Percentiles rank a stretch among this genome's conserved stretches.
Evolutionary conservation across 108 stramenopile genomes (phyloP).

Genomic region (Hondaea fermentalgiana): DNA sequence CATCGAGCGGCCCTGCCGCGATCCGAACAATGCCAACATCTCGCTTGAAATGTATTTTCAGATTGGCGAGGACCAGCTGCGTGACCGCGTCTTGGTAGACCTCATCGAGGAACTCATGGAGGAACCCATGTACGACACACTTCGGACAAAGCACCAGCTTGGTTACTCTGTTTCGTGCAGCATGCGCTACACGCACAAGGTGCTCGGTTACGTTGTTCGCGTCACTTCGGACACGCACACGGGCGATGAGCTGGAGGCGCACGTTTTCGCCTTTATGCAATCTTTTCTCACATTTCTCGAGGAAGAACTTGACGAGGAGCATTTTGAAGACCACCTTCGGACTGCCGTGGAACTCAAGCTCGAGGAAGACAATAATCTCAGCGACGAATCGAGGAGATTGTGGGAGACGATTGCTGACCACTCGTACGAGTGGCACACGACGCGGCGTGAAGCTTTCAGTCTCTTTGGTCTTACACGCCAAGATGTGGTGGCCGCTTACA

Average conservation of each 20-base stretch:
- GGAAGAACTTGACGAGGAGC: background rate
- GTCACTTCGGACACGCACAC: conserved; percentile 30
- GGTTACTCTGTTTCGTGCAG: conserved; percentile 71
- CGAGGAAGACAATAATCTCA: background rate
- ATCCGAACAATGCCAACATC: background rate
- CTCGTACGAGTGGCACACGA: background rate
- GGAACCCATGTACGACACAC: conserved; percentile 71
- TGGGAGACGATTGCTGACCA: background rate
- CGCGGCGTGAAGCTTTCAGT: background rate
- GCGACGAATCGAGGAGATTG: background rate
- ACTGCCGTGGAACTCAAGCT: background rate
- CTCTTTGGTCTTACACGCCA: background rate
- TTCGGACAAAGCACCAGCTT: conserved; percentile 77
- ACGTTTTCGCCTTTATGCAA: background rate
- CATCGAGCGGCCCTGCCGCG: background rate
- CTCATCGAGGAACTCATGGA: conserved; percentile 59
- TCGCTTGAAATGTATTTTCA: conserved; percentile 14
- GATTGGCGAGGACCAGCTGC: conserved; percentile 18
- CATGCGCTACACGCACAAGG: conserved; percentile 50
- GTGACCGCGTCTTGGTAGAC: conserved; percentile 37
- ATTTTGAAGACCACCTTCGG: background rate
- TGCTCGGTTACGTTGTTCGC: conserved; percentile 53
- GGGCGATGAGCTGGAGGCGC: background rate
- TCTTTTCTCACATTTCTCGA: background rate
- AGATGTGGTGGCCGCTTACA: background rate